A percentile compares a stretch with the other conserved stretches of the same genome.
Conservation (phyloP, 257 asterid species). For the Solanum tarijense region DNA sequence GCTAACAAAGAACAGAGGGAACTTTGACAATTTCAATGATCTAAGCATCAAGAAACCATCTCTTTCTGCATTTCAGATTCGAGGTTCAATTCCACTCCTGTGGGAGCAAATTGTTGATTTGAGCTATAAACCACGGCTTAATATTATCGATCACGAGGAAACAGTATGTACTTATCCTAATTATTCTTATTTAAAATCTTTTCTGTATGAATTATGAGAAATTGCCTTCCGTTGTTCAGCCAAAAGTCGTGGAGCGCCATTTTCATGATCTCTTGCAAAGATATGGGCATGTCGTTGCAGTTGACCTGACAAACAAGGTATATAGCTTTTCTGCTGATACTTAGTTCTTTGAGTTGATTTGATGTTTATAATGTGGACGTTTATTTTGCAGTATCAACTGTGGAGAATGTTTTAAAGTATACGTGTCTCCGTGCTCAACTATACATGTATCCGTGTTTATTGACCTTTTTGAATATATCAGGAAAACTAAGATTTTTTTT, state of each 20-base stretch:
- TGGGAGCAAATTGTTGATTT: conserved; percentile 99
- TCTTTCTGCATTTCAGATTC: conserved; percentile 45
- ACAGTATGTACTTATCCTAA: conserved; percentile 43
- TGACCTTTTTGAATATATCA: not conserved
- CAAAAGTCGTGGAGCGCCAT: conserved; percentile 81
- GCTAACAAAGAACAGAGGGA: not conserved
- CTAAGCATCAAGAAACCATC: not conserved
- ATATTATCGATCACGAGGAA: conserved; percentile 61
- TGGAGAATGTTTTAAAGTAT: not conserved
- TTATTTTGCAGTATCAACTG: not conserved
- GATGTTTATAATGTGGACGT: not conserved
- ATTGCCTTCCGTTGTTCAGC: conserved; percentile 26
- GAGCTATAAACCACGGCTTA: conserved; percentile 94
- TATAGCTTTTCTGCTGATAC: not conserved
- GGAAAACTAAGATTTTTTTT: not conserved
- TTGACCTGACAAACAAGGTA: conserved; percentile 91
- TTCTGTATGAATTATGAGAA: not conserved
- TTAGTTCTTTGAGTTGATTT: not conserved
- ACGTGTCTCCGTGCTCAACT: not conserved
- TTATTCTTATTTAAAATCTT: not conserved
- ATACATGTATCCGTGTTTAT: not conserved
- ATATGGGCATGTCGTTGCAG: conserved; percentile 75
- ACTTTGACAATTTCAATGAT: not conserved
- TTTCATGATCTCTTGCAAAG: conserved; percentile 82
- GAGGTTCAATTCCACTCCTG: conserved; percentile 92